Evolutionary conservation across 2,329 filamentous ascomycete genomes (phyloP).

Genomic region (Orbilia ellipsospora): DNA sequence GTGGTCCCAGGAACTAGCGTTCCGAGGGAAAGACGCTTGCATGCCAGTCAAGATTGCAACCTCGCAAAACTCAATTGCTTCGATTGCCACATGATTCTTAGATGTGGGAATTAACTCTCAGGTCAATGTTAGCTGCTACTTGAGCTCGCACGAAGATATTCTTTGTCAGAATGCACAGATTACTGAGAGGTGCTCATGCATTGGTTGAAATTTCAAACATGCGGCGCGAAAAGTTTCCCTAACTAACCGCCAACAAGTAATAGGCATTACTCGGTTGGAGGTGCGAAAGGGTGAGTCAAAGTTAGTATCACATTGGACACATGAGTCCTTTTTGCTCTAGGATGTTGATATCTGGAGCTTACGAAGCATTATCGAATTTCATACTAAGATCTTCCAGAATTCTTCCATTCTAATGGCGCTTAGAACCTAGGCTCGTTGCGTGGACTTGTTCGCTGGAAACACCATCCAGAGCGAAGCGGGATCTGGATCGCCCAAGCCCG

Average conservation of each 20-base stretch:
- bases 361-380: constrained; percentile 35
- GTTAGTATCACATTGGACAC: constrained; percentile 42
- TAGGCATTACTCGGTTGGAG: constrained; percentile 4
- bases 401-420: constrained; percentile 52
- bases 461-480: constrained; percentile 14
- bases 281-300: constrained; percentile 28
- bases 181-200: constrained; percentile 12
- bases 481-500: constrained; percentile 19
- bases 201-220: constrained; percentile 1
- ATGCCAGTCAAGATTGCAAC: too few relatives aligned
- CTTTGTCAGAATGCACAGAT: constrained; percentile 8
- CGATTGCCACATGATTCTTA: constrained; percentile 39
- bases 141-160: constrained; percentile 29
- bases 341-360: constrained; percentile 14
- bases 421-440: background rate
- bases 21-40: too few relatives aligned
- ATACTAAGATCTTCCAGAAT: constrained; percentile 55
- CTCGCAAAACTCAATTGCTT: constrained; percentile 5
- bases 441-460: background rate
- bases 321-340: background rate
- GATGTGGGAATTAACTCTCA: constrained; percentile 24
- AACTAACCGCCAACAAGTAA: constrained; percentile 36
- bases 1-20: background rate
- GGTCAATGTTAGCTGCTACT: background rate
- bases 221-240: background rate